Base-by-base conservation (phyloP, 2,329 filamentous ascomycete species). In the Ascochyta viciae-villosae region DNA sequence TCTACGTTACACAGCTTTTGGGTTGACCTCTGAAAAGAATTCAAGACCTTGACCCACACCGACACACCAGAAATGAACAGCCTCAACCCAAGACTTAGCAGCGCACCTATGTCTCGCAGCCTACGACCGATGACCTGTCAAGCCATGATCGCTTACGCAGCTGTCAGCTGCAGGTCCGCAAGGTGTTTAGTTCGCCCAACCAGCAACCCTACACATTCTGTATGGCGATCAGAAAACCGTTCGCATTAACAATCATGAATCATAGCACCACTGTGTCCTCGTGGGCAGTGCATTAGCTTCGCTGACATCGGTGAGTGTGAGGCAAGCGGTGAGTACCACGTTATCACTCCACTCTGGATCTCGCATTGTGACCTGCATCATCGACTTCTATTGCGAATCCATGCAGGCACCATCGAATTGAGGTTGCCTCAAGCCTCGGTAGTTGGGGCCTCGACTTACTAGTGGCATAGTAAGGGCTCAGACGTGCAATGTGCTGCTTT, bases 151-250 rank as follows among this genome's bases (percentile, higher is more conserved):
- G 48, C 53, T 54, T 46, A 52, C 44, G 44, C 48, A 52, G 54
- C 49, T 65, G 64, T 68, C 65, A 68, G 65, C 64, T 68, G 65
- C 65, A 68, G 64, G 63, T 67, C 58, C 63, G 35, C 47, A 52
- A 49, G 43, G n/a, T 16, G 44, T 49, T 29, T 46, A 51, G 47
- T 27, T 56, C 53, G 54, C 61, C 53, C 60, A 61, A 52, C 34
- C 38, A 43, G 48, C 26, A 51, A 35, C 54, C 57, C 52, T 54
- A 48, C 39, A 40, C 33, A 27, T 16, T 40, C 3, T 10, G 16
- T 19, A 24, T 50, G 47, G 38, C 42, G 46, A 56, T 41, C 37
- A n/a, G 6, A 35, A 48, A 37, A 39, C 29, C 35, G 56, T 62
- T 65, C 57, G 62, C 62, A 68, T 66, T 33, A 39, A 57, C 44